Evolutionary conservation across 805 yeast genomes (phyloP).

Genomic region (Starmerella bombicola): DNA sequence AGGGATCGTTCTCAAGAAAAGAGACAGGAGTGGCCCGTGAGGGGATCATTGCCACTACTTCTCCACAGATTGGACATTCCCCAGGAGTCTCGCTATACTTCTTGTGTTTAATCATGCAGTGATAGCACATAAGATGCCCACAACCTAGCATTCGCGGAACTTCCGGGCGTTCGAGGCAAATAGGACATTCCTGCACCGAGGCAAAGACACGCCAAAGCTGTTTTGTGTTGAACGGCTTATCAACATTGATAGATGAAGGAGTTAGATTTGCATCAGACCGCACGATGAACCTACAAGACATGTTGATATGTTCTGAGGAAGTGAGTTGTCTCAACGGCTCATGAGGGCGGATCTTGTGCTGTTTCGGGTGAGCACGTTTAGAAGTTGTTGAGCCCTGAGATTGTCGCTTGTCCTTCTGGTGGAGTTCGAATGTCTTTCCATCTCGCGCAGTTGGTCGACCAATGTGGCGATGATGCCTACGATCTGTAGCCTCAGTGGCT

Average conservation of each 20-base stretch:
- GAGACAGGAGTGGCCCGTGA: conserved; percentile 15
- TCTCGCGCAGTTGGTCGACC: no score
- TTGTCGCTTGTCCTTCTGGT: not conserved
- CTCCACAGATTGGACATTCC: conserved; percentile 22
- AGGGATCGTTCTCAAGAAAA: conserved; percentile 15
- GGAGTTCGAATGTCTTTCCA: no score
- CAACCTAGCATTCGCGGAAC: conserved; percentile 94
- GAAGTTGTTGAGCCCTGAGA: not conserved
- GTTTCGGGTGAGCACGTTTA: no score
- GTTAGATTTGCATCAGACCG: conserved; percentile 45
- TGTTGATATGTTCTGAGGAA: conserved; percentile 42
- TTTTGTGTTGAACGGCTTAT: conserved; percentile 44
- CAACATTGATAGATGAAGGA: conserved; percentile 33
- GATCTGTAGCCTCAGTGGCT: no score
- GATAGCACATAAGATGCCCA: conserved; percentile 82
- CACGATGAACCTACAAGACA: conserved; percentile 73
- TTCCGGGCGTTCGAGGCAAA: conserved; percentile 69
- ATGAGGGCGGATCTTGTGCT: not conserved
- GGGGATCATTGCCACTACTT: conserved; percentile 8
- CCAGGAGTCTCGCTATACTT: conserved; percentile 30
- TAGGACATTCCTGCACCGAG: conserved; percentile 68
- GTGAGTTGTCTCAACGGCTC: conserved; percentile 8
- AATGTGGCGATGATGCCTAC: no score
- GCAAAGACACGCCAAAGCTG: conserved; percentile 65
- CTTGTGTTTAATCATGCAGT: conserved; percentile 64